Conservation (phyloP, 2,329 filamentous ascomycete genomes). For the Alternaria rosae region DNA sequence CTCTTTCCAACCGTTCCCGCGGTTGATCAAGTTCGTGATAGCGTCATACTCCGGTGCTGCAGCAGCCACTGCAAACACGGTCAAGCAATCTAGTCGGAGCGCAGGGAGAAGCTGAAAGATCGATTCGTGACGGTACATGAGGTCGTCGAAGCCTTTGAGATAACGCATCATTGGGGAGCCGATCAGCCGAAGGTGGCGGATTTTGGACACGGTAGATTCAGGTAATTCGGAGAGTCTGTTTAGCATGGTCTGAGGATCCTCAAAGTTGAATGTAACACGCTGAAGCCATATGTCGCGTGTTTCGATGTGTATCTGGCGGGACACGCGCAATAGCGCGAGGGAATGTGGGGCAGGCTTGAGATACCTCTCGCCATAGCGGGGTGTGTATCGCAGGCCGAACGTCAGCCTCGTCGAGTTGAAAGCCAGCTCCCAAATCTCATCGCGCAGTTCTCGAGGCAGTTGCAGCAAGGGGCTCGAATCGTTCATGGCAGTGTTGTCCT, state of each 20-base stretch:
- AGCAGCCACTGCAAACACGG: conserved; percentile 16
- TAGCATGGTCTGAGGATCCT: conserved; percentile 21
- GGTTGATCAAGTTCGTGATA: conserved; percentile 19
- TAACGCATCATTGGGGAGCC: conserved; percentile 24
- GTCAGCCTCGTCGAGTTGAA: conserved; percentile 26
- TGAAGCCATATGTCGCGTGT: conserved; percentile 22
- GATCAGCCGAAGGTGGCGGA: conserved; percentile 18
- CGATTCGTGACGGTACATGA: conserved; percentile 23
- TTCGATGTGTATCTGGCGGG: conserved; percentile 19
- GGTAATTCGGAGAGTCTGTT: conserved; percentile 16
- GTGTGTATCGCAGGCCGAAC: conserved; percentile 19
- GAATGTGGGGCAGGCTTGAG: conserved; percentile 22
- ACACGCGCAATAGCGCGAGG: conserved; percentile 18
- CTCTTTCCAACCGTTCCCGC: conserved; percentile 24
- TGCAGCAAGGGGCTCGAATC: conserved; percentile 14
- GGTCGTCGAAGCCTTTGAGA: conserved; percentile 22
- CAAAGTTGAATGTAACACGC: conserved; percentile 21
- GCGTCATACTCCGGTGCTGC: conserved; percentile 23
- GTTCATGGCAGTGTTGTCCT: conserved; percentile 1
- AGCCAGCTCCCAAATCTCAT: conserved; percentile 19
- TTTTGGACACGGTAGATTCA: conserved; percentile 17
- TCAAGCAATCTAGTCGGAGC: conserved; percentile 20
- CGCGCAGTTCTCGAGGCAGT: conserved; percentile 20
- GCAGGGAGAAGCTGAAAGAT: conserved; percentile 22
- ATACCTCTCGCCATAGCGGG: conserved; percentile 20